Conservation (phyloP, 768 basidiomycete genomes). For the Hemileccinum impolitum region DNA sequence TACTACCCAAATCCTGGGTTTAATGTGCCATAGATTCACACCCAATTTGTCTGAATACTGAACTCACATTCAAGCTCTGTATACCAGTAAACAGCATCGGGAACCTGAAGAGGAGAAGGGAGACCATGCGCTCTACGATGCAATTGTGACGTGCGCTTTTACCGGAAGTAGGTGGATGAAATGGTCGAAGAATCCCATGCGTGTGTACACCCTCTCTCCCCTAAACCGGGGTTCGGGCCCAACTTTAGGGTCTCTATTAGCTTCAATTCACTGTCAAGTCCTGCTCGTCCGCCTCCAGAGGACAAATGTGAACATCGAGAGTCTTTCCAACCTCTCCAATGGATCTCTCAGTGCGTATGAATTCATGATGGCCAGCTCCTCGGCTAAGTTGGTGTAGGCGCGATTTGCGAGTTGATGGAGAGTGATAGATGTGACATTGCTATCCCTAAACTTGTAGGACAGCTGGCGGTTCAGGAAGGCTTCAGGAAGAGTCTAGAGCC, state of each 20-base stretch:
- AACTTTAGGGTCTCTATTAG: no score
- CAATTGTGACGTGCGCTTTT: constrained; percentile 7
- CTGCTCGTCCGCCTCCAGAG: constrained; percentile 22
- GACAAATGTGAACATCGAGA: constrained; percentile 17
- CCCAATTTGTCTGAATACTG: constrained; percentile 18
- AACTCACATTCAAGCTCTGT: no score
- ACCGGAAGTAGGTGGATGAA: not conserved
- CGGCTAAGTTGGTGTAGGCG: constrained; percentile 12
- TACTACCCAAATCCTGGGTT: constrained; percentile 13
- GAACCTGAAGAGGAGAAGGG: constrained; percentile 8
- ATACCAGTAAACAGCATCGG: constrained; percentile 14
- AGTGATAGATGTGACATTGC: constrained; percentile 13
- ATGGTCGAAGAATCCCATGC: constrained; percentile 27
- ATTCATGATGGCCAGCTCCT: constrained; percentile 23
- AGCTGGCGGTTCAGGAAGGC: constrained; percentile 20
- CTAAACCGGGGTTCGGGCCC: not conserved
- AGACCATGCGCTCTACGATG: constrained; percentile 22
- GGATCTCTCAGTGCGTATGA: constrained; percentile 19
- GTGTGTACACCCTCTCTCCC: constrained; percentile 20
- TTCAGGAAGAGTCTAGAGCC: constrained; percentile 26
- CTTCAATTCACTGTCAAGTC: not conserved
- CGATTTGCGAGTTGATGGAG: constrained; percentile 23
- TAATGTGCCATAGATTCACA: constrained; percentile 20
- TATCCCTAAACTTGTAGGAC: constrained; percentile 11
- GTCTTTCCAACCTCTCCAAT: constrained; percentile 22